Evolutionary conservation across 1,139 yeast species (phyloP), one percentile per base, ranked within the genome.

Genomic region (Zygoascus meyerae): DNA sequence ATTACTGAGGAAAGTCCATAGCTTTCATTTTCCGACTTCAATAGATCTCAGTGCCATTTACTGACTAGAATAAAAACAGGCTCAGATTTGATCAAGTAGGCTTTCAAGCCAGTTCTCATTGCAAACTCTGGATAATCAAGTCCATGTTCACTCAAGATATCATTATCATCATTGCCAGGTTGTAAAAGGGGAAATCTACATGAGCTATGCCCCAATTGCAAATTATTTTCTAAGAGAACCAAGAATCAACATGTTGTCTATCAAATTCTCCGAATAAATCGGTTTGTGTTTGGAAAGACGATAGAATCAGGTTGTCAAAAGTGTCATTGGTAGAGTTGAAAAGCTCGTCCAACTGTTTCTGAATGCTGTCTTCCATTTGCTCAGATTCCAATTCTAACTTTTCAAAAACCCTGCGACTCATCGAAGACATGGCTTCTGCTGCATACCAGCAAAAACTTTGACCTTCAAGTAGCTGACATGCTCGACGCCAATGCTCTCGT

Each of bases 391-490:
- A 48, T 32, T 58, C 60, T 4, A 60, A 52, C 50, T 52, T 55
- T n/a, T 52, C 55, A 48, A 60, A 60, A 9, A 58, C 56, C 5
- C 55, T 49, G 12, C 50, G 43, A 18, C 61, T 59, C 63, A 60
- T 58, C 14, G 54, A 50, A n/a, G 58, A 46, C 59, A 60, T 53
- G 11, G 63, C 61, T 40, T 59, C 61, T 2, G 64, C 63, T 2
- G 59, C 52, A 61, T 63, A 60, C 64, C 64, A 60, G 38, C 48
- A 40, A 9, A 48, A 50, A 6, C 58, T 53, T 18, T 55, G 44
- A 14, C 45, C 30, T 26, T 59, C 56, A 33, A 60, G 50, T 29
- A 59, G 42, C 28, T 40, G 51, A 37, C 58, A 53, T 8, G 58
- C 59, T n/a, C 61, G 50, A 18, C 50, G 48, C 64, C 64, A 60